These are phyloP conservation scores for Vitis hybrid DNA, from an alignment of 177 flowering plant genomes.

Conservation along the genomic window DNA sequence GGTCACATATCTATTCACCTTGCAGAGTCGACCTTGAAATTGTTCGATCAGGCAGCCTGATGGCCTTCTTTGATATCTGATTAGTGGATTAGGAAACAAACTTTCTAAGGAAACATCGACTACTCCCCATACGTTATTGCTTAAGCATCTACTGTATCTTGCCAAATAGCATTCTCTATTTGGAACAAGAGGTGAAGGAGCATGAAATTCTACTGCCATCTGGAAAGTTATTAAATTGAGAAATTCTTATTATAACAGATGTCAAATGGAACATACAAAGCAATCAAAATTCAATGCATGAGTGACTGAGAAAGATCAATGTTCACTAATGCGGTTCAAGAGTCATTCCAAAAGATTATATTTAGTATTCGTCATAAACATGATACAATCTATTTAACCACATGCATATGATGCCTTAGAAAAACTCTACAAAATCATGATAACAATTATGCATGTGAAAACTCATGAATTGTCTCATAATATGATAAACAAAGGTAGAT, in stretches of 20 bases:
- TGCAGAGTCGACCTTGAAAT: conserved; percentile 22
- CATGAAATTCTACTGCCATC: conserved; percentile 42
- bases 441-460: too few species aligned
- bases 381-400: neutral
- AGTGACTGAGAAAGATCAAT: too few species aligned
- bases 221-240: conserved; percentile 10
- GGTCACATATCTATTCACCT: conserved; percentile 19
- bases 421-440: neutral
- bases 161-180: conserved; percentile 32
- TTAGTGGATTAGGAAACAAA: conserved; percentile 16
- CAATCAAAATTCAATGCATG: too few species aligned
- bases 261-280: too few species aligned
- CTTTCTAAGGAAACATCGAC: conserved; percentile 48
- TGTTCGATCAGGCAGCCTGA: conserved; percentile 48
- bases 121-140: conserved; percentile 25
- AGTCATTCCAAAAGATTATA: neutral
- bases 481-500: too few species aligned
- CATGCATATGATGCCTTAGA: neutral
- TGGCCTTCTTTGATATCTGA: conserved; percentile 32
- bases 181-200: conserved; percentile 33
- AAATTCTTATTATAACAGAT: neutral
- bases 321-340: neutral
- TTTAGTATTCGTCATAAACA: neutral
- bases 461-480: too few species aligned
- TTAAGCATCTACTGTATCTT: conserved; percentile 31